Percentiles rank a stretch among this genome's conserved stretches.
Evolutionary conservation across 306 rosid genomes (phyloP).

Genomic region (Vigna unguiculata): DNA sequence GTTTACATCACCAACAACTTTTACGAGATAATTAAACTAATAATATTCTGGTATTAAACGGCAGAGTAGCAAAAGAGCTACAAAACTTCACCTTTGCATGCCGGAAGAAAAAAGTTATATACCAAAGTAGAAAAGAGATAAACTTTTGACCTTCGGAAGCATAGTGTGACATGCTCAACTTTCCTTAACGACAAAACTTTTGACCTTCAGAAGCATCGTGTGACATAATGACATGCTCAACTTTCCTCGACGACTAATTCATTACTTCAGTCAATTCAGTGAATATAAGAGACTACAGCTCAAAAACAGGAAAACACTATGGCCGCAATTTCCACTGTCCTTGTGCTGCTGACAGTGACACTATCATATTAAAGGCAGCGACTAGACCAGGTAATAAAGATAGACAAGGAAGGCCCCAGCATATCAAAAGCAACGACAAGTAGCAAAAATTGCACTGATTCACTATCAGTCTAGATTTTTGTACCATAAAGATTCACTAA

Average conservation of each 20-base stretch:
- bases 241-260: constrained; percentile 6
- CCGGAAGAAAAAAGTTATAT: not conserved
- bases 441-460: constrained; percentile 4
- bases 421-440: constrained; percentile 13
- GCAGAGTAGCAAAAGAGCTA: constrained; percentile 4
- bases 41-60: not conserved
- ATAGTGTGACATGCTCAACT: constrained; percentile 34
- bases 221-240: constrained; percentile 28
- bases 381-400: not conserved
- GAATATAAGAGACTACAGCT: not conserved
- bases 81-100: constrained; percentile 2
- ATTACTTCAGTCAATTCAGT: not conserved
- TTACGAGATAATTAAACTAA: constrained; percentile 11
- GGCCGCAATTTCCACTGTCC: not conserved
- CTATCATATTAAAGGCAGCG: not conserved
- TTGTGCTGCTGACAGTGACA: constrained; percentile 14
- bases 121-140: constrained; percentile 22
- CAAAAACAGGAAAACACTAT: not conserved
- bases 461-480: constrained; percentile 13
- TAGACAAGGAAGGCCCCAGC: not conserved
- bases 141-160: not conserved
- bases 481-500: too few relatives aligned
- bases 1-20: not conserved
- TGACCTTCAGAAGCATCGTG: constrained; percentile 6
- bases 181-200: constrained; percentile 16